A percentile compares a stretch with the other conserved stretches of the same genome.
These are phyloP conservation scores for Pseudozyma thailandica DNA, from an alignment of 1,284 basidiomycete genomes.

Conservation along the genomic window DNA sequence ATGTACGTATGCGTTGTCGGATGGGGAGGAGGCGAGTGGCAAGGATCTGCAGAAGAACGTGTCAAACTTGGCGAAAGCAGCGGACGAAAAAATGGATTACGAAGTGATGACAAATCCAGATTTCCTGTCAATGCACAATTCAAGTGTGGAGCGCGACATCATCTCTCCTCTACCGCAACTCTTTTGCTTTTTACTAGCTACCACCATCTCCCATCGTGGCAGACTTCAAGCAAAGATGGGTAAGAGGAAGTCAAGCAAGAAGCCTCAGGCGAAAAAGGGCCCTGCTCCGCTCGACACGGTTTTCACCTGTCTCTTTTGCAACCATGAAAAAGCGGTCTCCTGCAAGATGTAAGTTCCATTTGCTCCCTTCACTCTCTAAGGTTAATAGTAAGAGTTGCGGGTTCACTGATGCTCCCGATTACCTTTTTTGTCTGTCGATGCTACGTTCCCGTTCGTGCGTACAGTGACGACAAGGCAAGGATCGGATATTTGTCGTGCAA, in stretches of 20 bases:
- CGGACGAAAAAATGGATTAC: constrained; percentile 35
- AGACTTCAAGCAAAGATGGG: constrained; percentile 44
- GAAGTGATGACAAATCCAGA: constrained; percentile 8
- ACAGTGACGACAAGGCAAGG: constrained; percentile 66
- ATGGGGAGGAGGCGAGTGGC: background rate
- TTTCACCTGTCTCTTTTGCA: constrained; percentile 78
- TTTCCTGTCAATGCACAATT: background rate
- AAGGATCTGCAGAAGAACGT: background rate
- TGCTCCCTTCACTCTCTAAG: background rate
- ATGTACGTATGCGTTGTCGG: background rate
- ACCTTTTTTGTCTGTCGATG: too few species aligned
- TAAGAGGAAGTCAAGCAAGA: constrained; percentile 58
- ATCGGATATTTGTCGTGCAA: constrained; percentile 62
- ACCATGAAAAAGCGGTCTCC: constrained; percentile 87
- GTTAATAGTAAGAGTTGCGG: background rate
- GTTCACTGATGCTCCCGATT: too few species aligned
- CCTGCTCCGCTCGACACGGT: constrained; percentile 66
- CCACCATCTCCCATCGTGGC: too few species aligned
- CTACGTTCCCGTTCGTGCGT: background rate
- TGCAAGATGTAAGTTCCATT: constrained; percentile 78
- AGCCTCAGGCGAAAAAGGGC: constrained; percentile 56
- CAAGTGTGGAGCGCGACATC: constrained; percentile 11
- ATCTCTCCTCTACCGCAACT: constrained; percentile 3
- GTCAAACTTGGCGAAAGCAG: constrained; percentile 3
- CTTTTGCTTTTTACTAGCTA: background rate